phyloP scores from a whole-genome alignment of 305 asterid species.

The Fraxinus xanthoxyloides region DNA sequence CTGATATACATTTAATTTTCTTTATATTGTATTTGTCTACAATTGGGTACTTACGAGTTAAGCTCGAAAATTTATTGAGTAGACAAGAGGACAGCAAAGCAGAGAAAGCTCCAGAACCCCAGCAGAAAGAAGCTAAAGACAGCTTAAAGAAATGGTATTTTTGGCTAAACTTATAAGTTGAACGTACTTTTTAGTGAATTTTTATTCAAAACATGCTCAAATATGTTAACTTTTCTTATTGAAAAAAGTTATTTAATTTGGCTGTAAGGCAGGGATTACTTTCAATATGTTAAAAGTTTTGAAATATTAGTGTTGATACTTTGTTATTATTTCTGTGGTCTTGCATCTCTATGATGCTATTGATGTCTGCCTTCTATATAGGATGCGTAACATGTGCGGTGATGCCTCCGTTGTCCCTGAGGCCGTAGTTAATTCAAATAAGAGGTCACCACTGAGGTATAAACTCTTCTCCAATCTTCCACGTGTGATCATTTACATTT shows the following conservation, averaged over 20 bases:
- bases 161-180: background rate
- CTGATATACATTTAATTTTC: background rate
- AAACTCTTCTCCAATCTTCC: background rate
- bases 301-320: background rate
- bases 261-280: background rate
- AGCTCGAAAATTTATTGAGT: background rate
- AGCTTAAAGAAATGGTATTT: background rate
- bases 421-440: background rate
- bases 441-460: background rate
- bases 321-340: background rate
- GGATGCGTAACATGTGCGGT: background rate
- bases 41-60: background rate
- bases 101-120: background rate
- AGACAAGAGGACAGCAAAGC: background rate
- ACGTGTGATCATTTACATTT: background rate
- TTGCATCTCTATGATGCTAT: background rate
- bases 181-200: background rate
- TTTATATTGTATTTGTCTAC: background rate
- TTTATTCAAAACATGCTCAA: background rate
- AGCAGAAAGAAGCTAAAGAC: background rate
- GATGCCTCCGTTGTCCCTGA: background rate
- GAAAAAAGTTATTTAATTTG: background rate
- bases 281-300: background rate
- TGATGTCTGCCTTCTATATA: background rate
- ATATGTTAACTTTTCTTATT: background rate